Evolutionary conservation across 176 grass and related monocot species (phyloP), one percentile per base, ranked within the genome.

Genomic region (Oropetium thomaeum): DNA sequence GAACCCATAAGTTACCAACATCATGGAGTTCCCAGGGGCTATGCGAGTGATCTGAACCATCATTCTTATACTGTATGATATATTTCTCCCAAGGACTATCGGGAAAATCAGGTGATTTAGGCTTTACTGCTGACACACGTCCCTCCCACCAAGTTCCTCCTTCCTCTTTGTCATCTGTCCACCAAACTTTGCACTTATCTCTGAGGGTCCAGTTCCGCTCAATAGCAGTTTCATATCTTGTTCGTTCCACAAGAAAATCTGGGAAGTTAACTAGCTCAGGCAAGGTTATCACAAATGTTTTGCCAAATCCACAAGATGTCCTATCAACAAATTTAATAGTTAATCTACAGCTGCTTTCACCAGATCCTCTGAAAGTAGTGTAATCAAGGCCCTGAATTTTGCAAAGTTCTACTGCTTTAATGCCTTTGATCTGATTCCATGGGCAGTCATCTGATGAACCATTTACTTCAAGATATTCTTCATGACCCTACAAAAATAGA

Each of bases 121-220:
- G 81, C 58, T 64, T 89, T 69, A 98, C 79, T 31, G 55, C 72
- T 22, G 41, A 65, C 38, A 98, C 79, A 71, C 91, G 84, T 32
- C 95, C 95, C 41, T 92, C 91, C 95, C 95, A 98, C 95, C 95
- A 98, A 70, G 75, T 92, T 69, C 95, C 95, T 52, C 91, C 83
- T 79, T 85, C 81, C 70, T 77, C 86, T 76, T 55, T 79, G 34
- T 80, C 81, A 83, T 91, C 75, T 55, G 75, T 86, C 95, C 95
- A 98, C 95, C 95, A 98, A 53, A 98, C 91, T 78, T 83, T 88
- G 76, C 91, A 98, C 70, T 94, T 98, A 77, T 98, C 95, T 85
- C 91, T 84, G 47, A 79, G 59, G 54, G 89, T 91, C 95, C 95
- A 98, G 63, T 89, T 92, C 75, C 87, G 89, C 12, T 85, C 86